Evolutionary conservation across 345 rosid genomes (phyloP).

Genomic region (Lepidium didymum): DNA sequence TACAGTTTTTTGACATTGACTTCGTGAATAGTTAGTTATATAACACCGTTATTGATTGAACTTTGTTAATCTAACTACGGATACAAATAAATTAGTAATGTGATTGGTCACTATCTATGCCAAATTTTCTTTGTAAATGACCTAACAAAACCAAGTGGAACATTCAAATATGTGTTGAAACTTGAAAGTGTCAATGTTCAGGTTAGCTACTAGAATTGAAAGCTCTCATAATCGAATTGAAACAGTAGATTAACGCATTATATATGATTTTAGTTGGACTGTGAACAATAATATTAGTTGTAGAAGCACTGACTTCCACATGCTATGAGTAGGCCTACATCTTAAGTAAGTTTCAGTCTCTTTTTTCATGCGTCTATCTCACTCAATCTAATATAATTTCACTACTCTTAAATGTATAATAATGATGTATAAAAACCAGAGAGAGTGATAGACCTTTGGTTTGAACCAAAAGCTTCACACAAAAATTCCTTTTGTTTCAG

Average conservation of each 20-base stretch:
- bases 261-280: not conserved
- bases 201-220: not conserved
- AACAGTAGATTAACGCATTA: not conserved
- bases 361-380: slow-evolving; percentile 5
- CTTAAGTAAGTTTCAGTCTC: slow-evolving; percentile 23
- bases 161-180: not conserved
- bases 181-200: not conserved
- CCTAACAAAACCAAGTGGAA: not conserved
- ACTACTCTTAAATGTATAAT: slow-evolving; percentile 18
- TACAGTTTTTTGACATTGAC: too few species aligned
- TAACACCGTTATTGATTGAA: too few species aligned
- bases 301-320: slow-evolving; percentile 20
- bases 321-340: slow-evolving; percentile 4
- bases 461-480: slow-evolving; percentile 12
- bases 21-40: too few species aligned
- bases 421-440: slow-evolving; percentile 21
- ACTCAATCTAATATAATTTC: not conserved
- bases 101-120: not conserved
- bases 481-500: slow-evolving; percentile 27
- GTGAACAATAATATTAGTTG: not conserved
- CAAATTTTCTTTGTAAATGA: not conserved
- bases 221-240: not conserved
- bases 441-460: slow-evolving; percentile 15
- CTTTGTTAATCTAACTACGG: too few species aligned
- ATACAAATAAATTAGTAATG: not conserved